phyloP scores from a whole-genome alignment of 805 yeast genomes.

The Candida krabiensis region DNA sequence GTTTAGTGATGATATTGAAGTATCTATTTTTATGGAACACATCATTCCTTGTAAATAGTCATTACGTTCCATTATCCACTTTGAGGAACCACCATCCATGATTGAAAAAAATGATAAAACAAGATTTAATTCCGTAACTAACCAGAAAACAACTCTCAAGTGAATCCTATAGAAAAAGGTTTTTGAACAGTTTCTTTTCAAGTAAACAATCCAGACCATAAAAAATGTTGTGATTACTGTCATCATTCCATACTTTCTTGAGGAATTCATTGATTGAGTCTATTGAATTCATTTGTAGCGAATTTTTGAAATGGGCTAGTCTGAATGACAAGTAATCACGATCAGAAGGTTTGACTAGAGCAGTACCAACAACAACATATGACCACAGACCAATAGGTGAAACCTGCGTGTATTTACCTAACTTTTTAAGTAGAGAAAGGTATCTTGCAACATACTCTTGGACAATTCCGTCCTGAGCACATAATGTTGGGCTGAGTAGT shows the following conservation, averaged over 20 bases:
- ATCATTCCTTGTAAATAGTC: no score
- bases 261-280: background rate
- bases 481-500: background rate
- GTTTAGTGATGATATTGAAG: no score
- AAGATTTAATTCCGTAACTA: no score
- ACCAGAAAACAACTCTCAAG: no score
- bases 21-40: no score
- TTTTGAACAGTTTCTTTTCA: background rate
- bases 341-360: background rate
- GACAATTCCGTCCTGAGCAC: background rate
- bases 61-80: no score
- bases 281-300: background rate
- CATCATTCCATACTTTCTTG: background rate
- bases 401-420: background rate
- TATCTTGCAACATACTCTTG: background rate
- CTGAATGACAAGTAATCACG: background rate
- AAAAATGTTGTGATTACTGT: background rate
- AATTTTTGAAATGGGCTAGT: background rate
- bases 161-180: background rate
- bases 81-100: no score
- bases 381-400: background rate
- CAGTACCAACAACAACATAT: background rate
- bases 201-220: background rate
- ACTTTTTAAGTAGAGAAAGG: no score
- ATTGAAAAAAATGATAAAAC: no score